Percentiles rank a stretch among this genome's conserved stretches.
These are phyloP conservation scores for Microdochium trichocladiopsis DNA, from an alignment of 2,329 filamentous ascomycete genomes.

Conservation along the genomic window DNA sequence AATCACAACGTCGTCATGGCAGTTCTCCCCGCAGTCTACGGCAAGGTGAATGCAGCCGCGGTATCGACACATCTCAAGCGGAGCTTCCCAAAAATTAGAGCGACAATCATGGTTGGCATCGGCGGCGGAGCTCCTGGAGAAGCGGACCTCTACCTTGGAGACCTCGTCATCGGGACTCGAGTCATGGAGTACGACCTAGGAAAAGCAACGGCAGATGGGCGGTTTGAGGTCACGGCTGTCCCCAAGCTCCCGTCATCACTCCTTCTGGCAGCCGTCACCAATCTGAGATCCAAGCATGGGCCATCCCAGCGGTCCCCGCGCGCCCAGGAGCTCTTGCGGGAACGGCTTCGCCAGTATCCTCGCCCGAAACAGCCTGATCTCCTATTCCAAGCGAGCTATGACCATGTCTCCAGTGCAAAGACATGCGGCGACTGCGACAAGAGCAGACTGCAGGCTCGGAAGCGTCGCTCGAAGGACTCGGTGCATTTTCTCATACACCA, in stretches of 20 bases:
- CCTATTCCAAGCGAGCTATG: neutral
- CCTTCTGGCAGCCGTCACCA: conserved; percentile 1
- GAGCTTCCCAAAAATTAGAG: conserved; percentile 9
- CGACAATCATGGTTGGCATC: conserved; percentile 2
- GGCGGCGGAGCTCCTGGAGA: neutral
- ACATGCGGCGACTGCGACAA: neutral
- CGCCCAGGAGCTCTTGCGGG: too few relatives aligned
- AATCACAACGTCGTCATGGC: conserved; percentile 11
- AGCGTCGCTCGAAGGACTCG: too few relatives aligned
- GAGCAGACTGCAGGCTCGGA: too few relatives aligned
- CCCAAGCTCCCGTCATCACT: neutral
- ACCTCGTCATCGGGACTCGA: neutral
- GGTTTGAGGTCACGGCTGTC: conserved; percentile 1
- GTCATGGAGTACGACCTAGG: neutral
- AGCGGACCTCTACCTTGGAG: neutral
- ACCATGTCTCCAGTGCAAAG: neutral
- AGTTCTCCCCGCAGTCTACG: conserved; percentile 10
- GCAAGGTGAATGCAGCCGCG: conserved; percentile 8
- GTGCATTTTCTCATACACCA: neutral
- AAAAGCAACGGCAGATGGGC: neutral
- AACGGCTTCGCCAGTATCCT: neutral
- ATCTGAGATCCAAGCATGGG: neutral
- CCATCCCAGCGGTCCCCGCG: neutral
- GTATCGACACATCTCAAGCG: conserved; percentile 9
- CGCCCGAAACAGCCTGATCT: neutral